A percentile compares a stretch with the other conserved stretches of the same genome.
Conservation (phyloP, 495 filamentous ascomycete genomes). For the Xylaria castorea region DNA sequence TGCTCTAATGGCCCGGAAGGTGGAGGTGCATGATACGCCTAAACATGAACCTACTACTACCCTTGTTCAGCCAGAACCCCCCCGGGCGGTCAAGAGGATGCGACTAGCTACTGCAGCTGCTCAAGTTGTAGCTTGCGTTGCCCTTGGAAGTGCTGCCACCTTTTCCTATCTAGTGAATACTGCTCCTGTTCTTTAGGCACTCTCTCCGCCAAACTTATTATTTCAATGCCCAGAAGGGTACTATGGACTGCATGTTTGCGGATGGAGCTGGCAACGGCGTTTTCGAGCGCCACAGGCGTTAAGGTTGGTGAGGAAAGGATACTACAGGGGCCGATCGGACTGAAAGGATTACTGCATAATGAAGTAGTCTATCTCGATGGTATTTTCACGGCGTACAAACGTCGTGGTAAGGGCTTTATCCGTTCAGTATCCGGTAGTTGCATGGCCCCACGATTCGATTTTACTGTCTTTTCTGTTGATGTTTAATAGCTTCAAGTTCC, state of each 20-base stretch:
- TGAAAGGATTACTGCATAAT: not conserved
- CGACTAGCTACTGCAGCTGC: constrained; percentile 33
- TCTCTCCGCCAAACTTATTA: not conserved
- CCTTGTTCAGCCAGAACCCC: not conserved
- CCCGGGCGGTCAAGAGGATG: constrained; percentile 38
- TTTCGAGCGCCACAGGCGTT: not conserved
- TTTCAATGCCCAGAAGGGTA: not conserved
- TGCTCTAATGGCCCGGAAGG: not conserved
- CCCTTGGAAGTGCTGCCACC: constrained; percentile 41
- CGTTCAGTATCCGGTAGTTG: not conserved
- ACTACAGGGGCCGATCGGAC: not conserved
- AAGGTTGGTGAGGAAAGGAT: not conserved
- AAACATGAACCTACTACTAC: not conserved
- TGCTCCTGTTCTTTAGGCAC: constrained; percentile 36
- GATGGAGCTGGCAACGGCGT: constrained; percentile 4
- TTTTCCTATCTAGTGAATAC: constrained; percentile 45
- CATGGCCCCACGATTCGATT: constrained; percentile 10
- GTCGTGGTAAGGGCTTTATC: not conserved
- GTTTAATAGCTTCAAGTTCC: constrained; percentile 9
- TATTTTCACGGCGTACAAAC: not conserved
- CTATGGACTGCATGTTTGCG: not conserved
- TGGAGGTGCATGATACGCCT: not conserved
- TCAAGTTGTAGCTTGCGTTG: constrained; percentile 41
- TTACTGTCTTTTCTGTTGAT: constrained; percentile 8
- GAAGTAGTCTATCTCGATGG: not conserved